Percentiles rank a stretch among this genome's conserved stretches.
Conservation (phyloP, 2,329 filamentous ascomycete genomes). For the Fusarium nelsonii region DNA sequence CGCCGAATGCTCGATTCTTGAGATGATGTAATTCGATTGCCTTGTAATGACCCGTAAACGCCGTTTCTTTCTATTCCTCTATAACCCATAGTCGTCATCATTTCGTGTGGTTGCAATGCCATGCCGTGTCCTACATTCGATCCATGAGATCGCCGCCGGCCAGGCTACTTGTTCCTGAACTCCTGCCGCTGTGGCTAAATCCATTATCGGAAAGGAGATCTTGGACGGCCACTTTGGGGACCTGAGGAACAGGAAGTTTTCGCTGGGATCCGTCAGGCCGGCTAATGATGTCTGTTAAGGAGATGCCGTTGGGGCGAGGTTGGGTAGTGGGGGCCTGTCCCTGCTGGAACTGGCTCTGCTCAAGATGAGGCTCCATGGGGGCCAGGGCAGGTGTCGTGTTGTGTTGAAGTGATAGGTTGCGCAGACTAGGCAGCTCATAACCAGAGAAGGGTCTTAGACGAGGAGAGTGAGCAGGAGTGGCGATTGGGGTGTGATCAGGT, state of each 20-base stretch:
- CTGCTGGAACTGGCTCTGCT: conserved; percentile 57
- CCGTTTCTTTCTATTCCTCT: conserved; percentile 57
- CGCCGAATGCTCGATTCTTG: conserved; percentile 43
- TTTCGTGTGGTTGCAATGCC: conserved; percentile 51
- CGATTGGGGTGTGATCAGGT: conserved; percentile 97
- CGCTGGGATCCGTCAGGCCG: conserved; percentile 87
- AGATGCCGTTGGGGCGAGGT: conserved; percentile 73
- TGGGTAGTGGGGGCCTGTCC: conserved; percentile 66
- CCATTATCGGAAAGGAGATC: conserved; percentile 80
- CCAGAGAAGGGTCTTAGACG: conserved; percentile 85
- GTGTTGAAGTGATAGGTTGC: conserved; percentile 69
- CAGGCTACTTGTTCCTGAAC: conserved; percentile 81
- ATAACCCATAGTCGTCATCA: conserved; percentile 56
- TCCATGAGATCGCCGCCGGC: conserved; percentile 78
- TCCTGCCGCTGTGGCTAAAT: conserved; percentile 79
- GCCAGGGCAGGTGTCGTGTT: conserved; percentile 68
- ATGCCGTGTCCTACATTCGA: conserved; percentile 56
- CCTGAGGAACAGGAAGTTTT: conserved; percentile 90
- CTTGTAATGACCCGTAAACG: conserved; percentile 52
- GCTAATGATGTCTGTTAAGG: conserved; percentile 93
- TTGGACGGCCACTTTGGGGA: conserved; percentile 89
- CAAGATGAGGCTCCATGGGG: conserved; percentile 69
- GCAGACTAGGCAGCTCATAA: conserved; percentile 85
- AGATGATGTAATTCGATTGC: conserved; percentile 46
- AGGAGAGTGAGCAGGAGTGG: conserved; percentile 94